Evolutionary conservation across 1,284 basidiomycete genomes (phyloP).

Genomic region (Cryptococcus sp.): DNA sequence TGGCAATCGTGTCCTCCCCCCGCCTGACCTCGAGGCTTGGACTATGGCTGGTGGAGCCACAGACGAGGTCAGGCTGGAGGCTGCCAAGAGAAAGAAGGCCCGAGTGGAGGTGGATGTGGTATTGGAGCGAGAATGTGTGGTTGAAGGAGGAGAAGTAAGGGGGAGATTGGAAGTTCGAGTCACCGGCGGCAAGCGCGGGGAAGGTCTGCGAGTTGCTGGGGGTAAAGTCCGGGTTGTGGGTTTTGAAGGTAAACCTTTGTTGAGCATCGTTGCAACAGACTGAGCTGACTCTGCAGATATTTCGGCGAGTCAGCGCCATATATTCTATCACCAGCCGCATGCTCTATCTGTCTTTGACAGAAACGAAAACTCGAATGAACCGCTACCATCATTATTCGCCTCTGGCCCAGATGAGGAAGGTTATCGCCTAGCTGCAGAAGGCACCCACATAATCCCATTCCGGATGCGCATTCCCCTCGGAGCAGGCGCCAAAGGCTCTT

Average conservation of each 20-base stretch:
- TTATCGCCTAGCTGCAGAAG: slow-evolving; percentile 62
- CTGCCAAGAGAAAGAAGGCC: slow-evolving; percentile 65
- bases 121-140: slow-evolving; percentile 68
- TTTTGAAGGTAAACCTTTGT: slow-evolving; percentile 61
- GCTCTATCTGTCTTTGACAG: slow-evolving; percentile 57
- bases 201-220: slow-evolving; percentile 64
- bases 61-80: slow-evolving; percentile 44
- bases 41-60: slow-evolving; percentile 10
- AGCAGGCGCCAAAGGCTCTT: slow-evolving; percentile 67
- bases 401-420: slow-evolving; percentile 64
- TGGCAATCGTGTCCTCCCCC: slow-evolving; percentile 34
- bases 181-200: slow-evolving; percentile 58
- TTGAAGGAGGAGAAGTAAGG: slow-evolving; percentile 73
- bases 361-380: slow-evolving; percentile 45
- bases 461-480: slow-evolving; percentile 67
- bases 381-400: slow-evolving; percentile 51
- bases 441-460: slow-evolving; percentile 71
- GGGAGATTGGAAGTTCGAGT: slow-evolving; percentile 71
- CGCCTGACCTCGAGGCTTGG: slow-evolving; percentile 25
- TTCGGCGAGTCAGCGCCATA: slow-evolving; percentile 62
- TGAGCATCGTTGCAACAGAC: not conserved
- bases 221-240: slow-evolving; percentile 83
- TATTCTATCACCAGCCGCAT: slow-evolving; percentile 77
- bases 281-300: slow-evolving; percentile 47
- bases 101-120: slow-evolving; percentile 80